Evolutionary conservation across 2,329 filamentous ascomycete species (phyloP), one percentile per base, ranked within the genome.

Genomic region (Phialophora macrospora): DNA sequence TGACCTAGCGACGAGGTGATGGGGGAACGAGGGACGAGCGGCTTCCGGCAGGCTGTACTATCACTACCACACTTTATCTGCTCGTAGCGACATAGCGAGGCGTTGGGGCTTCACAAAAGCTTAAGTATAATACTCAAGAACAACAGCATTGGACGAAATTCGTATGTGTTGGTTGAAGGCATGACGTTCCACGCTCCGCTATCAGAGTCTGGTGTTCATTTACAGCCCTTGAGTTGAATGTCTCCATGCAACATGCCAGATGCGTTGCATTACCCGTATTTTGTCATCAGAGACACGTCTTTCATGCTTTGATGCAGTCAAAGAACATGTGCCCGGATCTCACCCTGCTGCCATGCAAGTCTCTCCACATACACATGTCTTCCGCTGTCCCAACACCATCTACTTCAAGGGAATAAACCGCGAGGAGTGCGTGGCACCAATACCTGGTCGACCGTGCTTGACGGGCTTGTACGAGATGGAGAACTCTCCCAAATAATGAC

Each of bases 341-440:
- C 24, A 12, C 52, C 9, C 9, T 1, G 17, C 20, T 26, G 22
- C 20, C 48, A 26, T 24, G 48, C 48, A 52, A 20, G n/a, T 24
- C 22, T 52, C 26, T 55, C 52, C 52, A 38, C 52, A 62, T 41
- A 17, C 48, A 28, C 8, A 26, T 28, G 51, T 48, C 38, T 49
- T 48, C 20, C 14, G 12, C 34, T 20, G 59, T 17, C 61, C 34
- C n/a, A 17, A 6, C 5, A 22, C 30, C 34, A 14, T 63, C 48
- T 97, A 98, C 88, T 99, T 99, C 83, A 99, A 91, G 83, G 95
- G 95, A 88, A 99, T 99, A 91, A 99, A 99, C 90, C 95, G 93
- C 84, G 95, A 99, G 87, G 94, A 98, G 91, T 99, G 93, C 77
- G 95, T 99, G 80, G 95, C 95, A 96, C 95, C 95, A 80, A 99